Evolutionary conservation across 108 stramenopile genomes (phyloP), one percentile per base, ranked within the genome.

Genomic region (Cyclostephanos tholiformis): DNA sequence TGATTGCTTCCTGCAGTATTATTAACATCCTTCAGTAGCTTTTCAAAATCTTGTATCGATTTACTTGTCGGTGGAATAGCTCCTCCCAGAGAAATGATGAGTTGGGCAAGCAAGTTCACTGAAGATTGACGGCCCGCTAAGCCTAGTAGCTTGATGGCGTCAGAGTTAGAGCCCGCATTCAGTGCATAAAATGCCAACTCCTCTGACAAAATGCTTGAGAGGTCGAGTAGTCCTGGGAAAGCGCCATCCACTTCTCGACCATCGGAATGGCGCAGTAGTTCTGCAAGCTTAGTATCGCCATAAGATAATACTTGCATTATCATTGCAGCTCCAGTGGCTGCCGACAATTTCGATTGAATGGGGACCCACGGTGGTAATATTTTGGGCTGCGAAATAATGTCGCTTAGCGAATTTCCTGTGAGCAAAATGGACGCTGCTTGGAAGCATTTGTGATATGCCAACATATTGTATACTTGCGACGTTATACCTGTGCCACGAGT

Each of bases 281-380:
- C 89, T 22, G 82, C 73, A 57, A 89, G 83, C 57, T 92, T 79
- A 67, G 79, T 84, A 65, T 91, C 88, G 6, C 93, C 91, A 71
- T 71, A 77, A 10, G 88, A 74, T 25, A 92, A 59, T 4, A 92
- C 67, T 43, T 88, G 91, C 35, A 89, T 52, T 35, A 77, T 60
- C n/a, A 80, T 70, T 63, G 89, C 89, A 16, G 84, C 68, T 65
- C 81, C 78, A 20, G 65, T 35, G 0, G 86, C 77, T 9, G 87
- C 90, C 51, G 73, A 75, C 30, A 72, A 53, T 77, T 91, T 91
- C 7, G 80, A 66, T n/a, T 77, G 68, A 13, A 88, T 72, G 32
- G 94, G 87, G 20, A 90, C 67, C 86, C 89, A 93, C 0, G 86
- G 76, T 14, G 91, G 87, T 38, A 95, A 59, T 25, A 91, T 71